Evolutionary conservation across 2,329 filamentous ascomycete species (phyloP).

Genomic region (Fusarium fracticaudum): DNA sequence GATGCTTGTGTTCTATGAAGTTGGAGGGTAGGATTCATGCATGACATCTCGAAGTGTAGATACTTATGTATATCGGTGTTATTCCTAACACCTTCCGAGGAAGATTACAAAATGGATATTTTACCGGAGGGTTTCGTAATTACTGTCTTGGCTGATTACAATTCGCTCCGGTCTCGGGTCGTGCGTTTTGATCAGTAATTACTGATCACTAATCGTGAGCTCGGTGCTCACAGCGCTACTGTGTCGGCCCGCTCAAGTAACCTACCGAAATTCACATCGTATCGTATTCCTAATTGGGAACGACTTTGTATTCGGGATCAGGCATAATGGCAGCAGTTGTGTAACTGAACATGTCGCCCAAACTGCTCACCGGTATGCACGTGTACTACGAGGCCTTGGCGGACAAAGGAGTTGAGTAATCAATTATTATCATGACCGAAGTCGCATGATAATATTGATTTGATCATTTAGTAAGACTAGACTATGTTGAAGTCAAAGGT

Average conservation of each 20-base stretch:
- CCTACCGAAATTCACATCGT: not conserved
- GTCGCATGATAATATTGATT: not conserved
- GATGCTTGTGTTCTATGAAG: rapidly evolving
- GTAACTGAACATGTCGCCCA: rapidly evolving
- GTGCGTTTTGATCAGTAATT: not conserved
- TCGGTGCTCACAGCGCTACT: rapidly evolving
- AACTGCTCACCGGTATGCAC: not conserved
- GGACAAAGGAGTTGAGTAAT: rapidly evolving
- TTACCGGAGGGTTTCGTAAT: not conserved
- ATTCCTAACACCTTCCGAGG: rapidly evolving
- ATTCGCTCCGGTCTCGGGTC: not conserved
- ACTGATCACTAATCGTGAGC: not conserved
- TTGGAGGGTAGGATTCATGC: not conserved
- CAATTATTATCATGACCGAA: not conserved
- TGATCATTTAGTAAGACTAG: not conserved
- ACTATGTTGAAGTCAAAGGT: constrained; percentile 8
- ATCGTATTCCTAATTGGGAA: not conserved
- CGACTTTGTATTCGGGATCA: rapidly evolving
- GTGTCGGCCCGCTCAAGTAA: rapidly evolving
- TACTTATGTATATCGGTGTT: too few species aligned
- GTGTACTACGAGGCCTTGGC: rapidly evolving
- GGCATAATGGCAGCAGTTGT: not conserved
- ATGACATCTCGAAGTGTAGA: rapidly evolving
- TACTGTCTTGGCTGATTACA: not conserved
- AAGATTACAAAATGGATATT: rapidly evolving